A percentile compares a stretch with the other conserved stretches of the same genome.
Evolutionary conservation across 768 basidiomycete species (phyloP).

Genomic region (Xanthoconium purpureum): DNA sequence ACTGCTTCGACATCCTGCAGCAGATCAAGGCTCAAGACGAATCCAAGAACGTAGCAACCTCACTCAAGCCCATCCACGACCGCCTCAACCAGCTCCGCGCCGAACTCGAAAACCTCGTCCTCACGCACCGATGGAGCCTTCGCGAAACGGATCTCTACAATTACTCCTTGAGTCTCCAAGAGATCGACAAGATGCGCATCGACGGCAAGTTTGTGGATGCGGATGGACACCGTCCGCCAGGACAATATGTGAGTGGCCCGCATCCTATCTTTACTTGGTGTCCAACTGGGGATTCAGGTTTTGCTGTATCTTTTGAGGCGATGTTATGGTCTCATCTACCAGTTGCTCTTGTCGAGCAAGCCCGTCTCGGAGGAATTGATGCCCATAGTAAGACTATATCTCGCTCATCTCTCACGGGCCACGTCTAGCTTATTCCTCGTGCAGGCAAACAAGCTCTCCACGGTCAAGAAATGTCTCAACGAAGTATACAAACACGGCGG

Average conservation of each 20-base stretch:
- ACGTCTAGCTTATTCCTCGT: neutral
- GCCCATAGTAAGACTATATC: conserved; percentile 67
- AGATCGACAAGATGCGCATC: conserved; percentile 95
- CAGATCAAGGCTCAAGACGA: conserved; percentile 95
- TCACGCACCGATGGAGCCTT: conserved; percentile 96
- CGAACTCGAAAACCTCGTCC: conserved; percentile 85
- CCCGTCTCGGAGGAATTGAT: conserved; percentile 98
- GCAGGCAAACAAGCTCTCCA: conserved; percentile 94
- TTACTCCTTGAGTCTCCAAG: conserved; percentile 88
- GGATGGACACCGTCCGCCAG: conserved; percentile 86
- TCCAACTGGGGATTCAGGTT: conserved; percentile 49
- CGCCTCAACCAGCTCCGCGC: conserved; percentile 80
- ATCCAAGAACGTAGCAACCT: conserved; percentile 79
- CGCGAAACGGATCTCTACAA: conserved; percentile 93
- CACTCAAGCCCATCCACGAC: conserved; percentile 91
- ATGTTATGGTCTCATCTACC: conserved; percentile 95
- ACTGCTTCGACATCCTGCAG: conserved; percentile 93
- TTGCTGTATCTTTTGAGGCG: conserved; percentile 88
- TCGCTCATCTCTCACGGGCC: neutral
- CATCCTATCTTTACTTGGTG: neutral
- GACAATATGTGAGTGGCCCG: conserved; percentile 78
- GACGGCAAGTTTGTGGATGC: conserved; percentile 97
- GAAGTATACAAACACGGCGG: conserved; percentile 96
- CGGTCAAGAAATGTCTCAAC: conserved; percentile 94
- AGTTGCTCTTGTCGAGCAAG: conserved; percentile 89